Evolutionary conservation across 305 asterid genomes (phyloP).

Genomic region (Andrographis paniculata): DNA sequence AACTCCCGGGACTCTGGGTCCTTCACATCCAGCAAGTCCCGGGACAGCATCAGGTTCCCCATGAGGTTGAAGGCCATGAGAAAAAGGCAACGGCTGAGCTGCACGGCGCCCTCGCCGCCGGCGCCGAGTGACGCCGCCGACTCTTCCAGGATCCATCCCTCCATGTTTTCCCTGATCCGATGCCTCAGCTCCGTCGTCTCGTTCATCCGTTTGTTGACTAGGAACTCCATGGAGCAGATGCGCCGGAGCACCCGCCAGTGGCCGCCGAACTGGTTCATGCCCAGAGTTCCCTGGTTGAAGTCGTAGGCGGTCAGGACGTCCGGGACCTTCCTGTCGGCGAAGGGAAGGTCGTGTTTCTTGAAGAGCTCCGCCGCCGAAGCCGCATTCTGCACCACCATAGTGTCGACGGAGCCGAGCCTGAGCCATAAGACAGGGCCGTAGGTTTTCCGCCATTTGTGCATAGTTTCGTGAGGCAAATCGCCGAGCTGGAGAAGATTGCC

Average conservation of each 20-base stretch:
- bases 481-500: constrained; percentile 55
- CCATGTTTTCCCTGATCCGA: constrained; percentile 35
- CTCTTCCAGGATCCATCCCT: constrained; percentile 41
- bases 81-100: constrained; percentile 34
- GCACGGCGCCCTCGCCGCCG: constrained; percentile 39
- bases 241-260: constrained; percentile 43
- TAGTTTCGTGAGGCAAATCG: constrained; percentile 35
- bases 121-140: constrained; percentile 15
- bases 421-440: constrained; percentile 43
- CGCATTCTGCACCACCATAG: constrained; percentile 31
- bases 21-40: constrained; percentile 37
- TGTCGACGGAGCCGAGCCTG: constrained; percentile 32
- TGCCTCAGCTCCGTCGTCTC: constrained; percentile 35
- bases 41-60: constrained; percentile 42
- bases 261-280: constrained; percentile 33
- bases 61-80: constrained; percentile 38
- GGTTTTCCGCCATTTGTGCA: constrained; percentile 23
- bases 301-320: constrained; percentile 30
- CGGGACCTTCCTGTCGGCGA: constrained; percentile 33
- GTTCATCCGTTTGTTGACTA: constrained; percentile 40
- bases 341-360: constrained; percentile 37
- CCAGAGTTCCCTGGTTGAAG: constrained; percentile 30
- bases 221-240: constrained; percentile 40
- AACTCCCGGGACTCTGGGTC: constrained; percentile 36
- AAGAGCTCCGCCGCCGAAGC: constrained; percentile 33